Conservation (phyloP, 192 early-diverging fungal species). For the Spizellomyces punctatus region DNA sequence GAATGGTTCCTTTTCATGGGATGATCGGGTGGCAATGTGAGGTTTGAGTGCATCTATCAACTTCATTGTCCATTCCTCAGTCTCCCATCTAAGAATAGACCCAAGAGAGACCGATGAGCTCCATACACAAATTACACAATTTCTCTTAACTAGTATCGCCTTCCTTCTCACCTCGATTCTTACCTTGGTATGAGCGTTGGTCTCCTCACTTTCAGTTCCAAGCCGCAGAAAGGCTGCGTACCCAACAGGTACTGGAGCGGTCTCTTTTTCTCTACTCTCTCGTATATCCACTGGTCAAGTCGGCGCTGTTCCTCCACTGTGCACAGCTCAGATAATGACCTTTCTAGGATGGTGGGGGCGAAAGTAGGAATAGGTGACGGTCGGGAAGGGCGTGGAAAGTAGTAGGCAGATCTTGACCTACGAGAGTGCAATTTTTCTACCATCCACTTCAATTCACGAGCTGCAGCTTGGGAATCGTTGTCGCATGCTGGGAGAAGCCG, state of each 20-base stretch:
- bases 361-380: background rate
- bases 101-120: background rate
- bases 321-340: background rate
- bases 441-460: constrained; percentile 31
- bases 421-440: constrained; percentile 14
- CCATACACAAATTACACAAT: background rate
- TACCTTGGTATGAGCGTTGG: constrained; percentile 85
- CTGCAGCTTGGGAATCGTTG: constrained; percentile 13
- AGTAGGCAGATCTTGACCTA: constrained; percentile 5
- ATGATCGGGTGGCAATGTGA: constrained; percentile 2
- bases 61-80: constrained; percentile 86
- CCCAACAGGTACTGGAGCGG: constrained; percentile 95
- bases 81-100: constrained; percentile 70
- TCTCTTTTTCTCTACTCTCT: constrained; percentile 50
- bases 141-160: background rate
- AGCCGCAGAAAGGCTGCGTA: constrained; percentile 79
- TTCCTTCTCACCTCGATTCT: constrained; percentile 56
- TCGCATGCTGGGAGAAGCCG: constrained; percentile 9
- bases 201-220: constrained; percentile 68
- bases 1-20: constrained; percentile 27
- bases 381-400: constrained; percentile 15
- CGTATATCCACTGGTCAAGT: constrained; percentile 26
- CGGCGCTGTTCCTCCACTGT: constrained; percentile 11
- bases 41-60: constrained; percentile 53
- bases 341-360: background rate